phyloP scores from a whole-genome alignment of 768 basidiomycete genomes.

The Sarcodon aspratus region DNA sequence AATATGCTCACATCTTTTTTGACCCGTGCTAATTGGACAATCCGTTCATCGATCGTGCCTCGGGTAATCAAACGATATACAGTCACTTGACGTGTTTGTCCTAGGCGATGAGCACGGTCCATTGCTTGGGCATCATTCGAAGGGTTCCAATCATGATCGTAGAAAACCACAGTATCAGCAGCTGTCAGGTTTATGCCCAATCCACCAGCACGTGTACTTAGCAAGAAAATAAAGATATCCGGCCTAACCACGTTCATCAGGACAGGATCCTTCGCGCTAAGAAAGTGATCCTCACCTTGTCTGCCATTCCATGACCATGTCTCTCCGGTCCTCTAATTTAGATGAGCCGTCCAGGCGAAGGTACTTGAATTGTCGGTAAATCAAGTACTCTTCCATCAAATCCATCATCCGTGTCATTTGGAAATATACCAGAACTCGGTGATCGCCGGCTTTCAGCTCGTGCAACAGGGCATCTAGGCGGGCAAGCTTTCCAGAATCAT shows the following conservation, averaged over 20 bases:
- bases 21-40: conserved; percentile 88
- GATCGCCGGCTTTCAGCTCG: conserved; percentile 86
- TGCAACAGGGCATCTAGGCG: conserved; percentile 82
- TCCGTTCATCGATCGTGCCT: conserved; percentile 95
- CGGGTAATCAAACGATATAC: conserved; percentile 91
- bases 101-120: conserved; percentile 95
- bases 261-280: neutral
- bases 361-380: conserved; percentile 94
- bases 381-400: conserved; percentile 96
- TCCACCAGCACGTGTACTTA: conserved; percentile 93
- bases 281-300: conserved; percentile 51
- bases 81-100: conserved; percentile 94
- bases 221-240: conserved; percentile 81
- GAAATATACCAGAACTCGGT: conserved; percentile 94
- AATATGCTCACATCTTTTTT: conserved; percentile 78
- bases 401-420: conserved; percentile 99
- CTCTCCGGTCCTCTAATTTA: conserved; percentile 89
- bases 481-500: conserved; percentile 94
- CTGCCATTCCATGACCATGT: conserved; percentile 99
- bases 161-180: conserved; percentile 92
- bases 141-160: conserved; percentile 94
- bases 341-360: conserved; percentile 88
- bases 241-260: conserved; percentile 34
- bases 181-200: conserved; percentile 95
- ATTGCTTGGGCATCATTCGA: conserved; percentile 97